Percentiles rank a stretch among this genome's conserved stretches.
These are phyloP conservation scores for Endogone sp. DNA, from an alignment of 192 early-diverging fungal species.

Conservation along the genomic window DNA sequence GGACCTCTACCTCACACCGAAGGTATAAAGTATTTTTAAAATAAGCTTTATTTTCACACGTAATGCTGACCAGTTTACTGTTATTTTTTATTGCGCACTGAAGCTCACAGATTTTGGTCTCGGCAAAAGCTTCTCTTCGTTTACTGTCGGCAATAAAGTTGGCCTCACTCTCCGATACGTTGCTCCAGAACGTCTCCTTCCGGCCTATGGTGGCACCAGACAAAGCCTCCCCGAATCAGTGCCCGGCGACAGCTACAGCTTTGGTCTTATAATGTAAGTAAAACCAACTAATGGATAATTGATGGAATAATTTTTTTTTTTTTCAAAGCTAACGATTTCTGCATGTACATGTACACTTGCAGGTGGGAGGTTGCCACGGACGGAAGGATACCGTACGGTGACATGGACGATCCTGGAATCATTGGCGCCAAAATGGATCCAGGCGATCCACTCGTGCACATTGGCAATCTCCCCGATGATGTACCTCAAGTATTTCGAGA, in stretches of 20 bases:
- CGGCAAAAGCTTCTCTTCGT: background rate
- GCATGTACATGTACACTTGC: too few relatives aligned
- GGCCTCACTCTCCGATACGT: background rate
- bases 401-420: background rate
- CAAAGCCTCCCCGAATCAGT: background rate
- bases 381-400: background rate
- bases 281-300: too few relatives aligned
- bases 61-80: background rate
- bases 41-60: background rate
- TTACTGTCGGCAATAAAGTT: background rate
- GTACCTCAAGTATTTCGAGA: background rate
- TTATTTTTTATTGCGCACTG: background rate
- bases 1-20: background rate
- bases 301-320: too few relatives aligned
- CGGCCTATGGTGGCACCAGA: too few relatives aligned
- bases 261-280: background rate
- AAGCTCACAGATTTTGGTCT: background rate
- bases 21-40: background rate
- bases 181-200: background rate
- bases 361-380: background rate
- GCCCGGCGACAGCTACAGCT: background rate
- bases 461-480: background rate
- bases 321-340: too few relatives aligned
- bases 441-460: background rate
- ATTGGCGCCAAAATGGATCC: background rate